phyloP scores from a whole-genome alignment of 2,329 filamentous ascomycete genomes.

The Ceratocystis smalleyi region DNA sequence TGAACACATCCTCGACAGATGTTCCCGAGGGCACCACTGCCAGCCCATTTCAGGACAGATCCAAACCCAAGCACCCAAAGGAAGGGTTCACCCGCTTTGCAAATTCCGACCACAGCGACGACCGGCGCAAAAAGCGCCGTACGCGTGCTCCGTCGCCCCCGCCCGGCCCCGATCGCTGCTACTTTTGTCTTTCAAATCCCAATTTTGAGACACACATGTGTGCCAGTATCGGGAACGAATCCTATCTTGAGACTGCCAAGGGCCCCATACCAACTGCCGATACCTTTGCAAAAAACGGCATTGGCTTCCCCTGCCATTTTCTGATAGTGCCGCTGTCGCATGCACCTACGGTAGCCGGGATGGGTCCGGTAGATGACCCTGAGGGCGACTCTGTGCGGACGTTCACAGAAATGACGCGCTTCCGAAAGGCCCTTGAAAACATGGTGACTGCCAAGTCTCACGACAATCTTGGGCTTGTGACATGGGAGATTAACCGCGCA shows the following conservation, averaged over 20 bases:
- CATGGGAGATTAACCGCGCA: constrained; percentile 77
- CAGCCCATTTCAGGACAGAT: constrained; percentile 44
- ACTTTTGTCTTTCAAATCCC: constrained; percentile 86
- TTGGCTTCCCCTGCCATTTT: constrained; percentile 70
- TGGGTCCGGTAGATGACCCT: constrained; percentile 38
- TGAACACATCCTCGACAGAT: constrained; percentile 30
- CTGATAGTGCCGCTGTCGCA: constrained; percentile 84
- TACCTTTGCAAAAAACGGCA: constrained; percentile 48
- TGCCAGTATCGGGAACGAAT: constrained; percentile 71
- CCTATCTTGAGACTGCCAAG: constrained; percentile 83
- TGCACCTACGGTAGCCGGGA: constrained; percentile 54
- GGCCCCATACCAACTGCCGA: constrained; percentile 61
- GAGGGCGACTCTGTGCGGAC: constrained; percentile 44
- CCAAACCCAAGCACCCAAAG: background rate
- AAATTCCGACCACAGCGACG: constrained; percentile 28
- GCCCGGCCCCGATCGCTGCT: constrained; percentile 65
- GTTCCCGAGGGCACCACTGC: constrained; percentile 57
- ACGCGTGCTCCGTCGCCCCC: constrained; percentile 37
- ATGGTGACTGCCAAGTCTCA: constrained; percentile 50
- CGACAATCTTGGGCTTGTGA: constrained; percentile 61
- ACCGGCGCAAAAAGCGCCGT: constrained; percentile 32
- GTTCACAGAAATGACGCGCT: constrained; percentile 67
- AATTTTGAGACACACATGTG: constrained; percentile 76
- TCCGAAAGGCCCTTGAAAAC: constrained; percentile 58
- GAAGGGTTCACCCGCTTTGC: constrained; percentile 21